These are phyloP conservation scores for Hyphopichia fennica DNA, from an alignment of 1,139 yeast species.

Conservation along the genomic window DNA sequence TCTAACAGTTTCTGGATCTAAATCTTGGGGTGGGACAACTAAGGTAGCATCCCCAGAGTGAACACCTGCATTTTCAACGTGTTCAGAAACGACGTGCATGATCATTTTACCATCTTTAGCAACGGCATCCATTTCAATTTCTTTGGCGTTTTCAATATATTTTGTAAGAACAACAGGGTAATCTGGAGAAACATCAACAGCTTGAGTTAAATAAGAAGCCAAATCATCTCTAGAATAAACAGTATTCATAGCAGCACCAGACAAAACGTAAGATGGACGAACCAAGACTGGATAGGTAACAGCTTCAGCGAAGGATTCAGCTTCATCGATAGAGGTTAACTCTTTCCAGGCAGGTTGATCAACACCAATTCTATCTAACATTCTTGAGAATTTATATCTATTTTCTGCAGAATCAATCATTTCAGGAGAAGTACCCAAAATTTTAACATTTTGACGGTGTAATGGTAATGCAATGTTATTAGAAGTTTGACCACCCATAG, in stretches of 20 bases:
- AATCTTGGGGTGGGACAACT: conserved; percentile 83
- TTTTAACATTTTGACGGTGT: conserved; percentile 93
- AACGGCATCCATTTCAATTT: conserved; percentile 96
- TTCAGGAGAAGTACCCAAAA: conserved; percentile 95
- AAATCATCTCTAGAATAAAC: conserved; percentile 89
- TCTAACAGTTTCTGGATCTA: conserved; percentile 57
- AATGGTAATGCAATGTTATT: conserved; percentile 93
- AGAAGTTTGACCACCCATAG: conserved; percentile 99
- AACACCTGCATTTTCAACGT: conserved; percentile 97
- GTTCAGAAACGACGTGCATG: conserved; percentile 96
- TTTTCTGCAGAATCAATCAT: conserved; percentile 99
- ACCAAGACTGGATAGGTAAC: conserved; percentile 95
- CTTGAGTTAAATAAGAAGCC: conserved; percentile 85
- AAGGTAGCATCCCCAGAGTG: conserved; percentile 99
- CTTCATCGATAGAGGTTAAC: conserved; percentile 89
- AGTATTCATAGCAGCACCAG: conserved; percentile 99
- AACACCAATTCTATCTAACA: conserved; percentile 94
- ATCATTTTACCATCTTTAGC: conserved; percentile 84
- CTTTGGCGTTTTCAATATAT: conserved; percentile 93
- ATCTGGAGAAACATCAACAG: conserved; percentile 96
- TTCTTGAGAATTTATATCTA: conserved; percentile 96
- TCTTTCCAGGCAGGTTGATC: conserved; percentile 99
- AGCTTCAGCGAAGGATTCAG: conserved; percentile 86
- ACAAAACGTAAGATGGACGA: conserved; percentile 94
- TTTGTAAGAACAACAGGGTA: conserved; percentile 97